These are phyloP conservation scores for Kwoniella newhampshirensis DNA, from an alignment of 768 basidiomycete genomes.

Conservation along the genomic window DNA sequence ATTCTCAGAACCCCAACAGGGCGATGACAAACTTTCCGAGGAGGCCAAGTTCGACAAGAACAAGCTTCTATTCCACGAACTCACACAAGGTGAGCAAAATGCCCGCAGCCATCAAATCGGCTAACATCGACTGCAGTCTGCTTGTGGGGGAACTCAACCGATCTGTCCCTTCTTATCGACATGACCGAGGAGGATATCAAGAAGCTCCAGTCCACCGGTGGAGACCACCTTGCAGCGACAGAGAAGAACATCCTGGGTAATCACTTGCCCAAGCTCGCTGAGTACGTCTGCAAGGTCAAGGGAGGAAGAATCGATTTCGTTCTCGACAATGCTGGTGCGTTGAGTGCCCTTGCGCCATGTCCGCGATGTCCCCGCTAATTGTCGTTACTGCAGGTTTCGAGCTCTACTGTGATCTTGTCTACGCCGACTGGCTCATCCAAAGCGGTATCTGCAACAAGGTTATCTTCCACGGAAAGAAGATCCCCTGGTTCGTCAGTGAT, in stretches of 20 bases:
- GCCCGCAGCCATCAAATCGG: not conserved
- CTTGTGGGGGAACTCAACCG: conserved; percentile 96
- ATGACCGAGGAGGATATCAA: conserved; percentile 99
- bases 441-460: conserved; percentile 79
- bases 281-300: conserved; percentile 58
- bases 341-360: conserved; percentile 18
- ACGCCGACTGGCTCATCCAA: conserved; percentile 89
- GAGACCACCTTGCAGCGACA: conserved; percentile 89
- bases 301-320: conserved; percentile 73
- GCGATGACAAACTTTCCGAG: conserved; percentile 56
- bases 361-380: not conserved
- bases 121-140: conserved; percentile 62
- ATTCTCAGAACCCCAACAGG: conserved; percentile 79
- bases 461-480: conserved; percentile 92
- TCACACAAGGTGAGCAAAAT: conserved; percentile 75
- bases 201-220: conserved; percentile 90
- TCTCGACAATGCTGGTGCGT: conserved; percentile 52
- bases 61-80: conserved; percentile 79
- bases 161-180: conserved; percentile 89
- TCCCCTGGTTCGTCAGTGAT: conserved; percentile 83
- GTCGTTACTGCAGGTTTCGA: conserved; percentile 65
- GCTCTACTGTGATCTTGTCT: conserved; percentile 60
- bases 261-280: conserved; percentile 65
- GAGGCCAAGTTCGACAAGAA: conserved; percentile 62
- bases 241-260: conserved; percentile 96